Evolutionary conservation across 2,329 filamentous ascomycete species (phyloP).

Genomic region (Fusarium sororula): DNA sequence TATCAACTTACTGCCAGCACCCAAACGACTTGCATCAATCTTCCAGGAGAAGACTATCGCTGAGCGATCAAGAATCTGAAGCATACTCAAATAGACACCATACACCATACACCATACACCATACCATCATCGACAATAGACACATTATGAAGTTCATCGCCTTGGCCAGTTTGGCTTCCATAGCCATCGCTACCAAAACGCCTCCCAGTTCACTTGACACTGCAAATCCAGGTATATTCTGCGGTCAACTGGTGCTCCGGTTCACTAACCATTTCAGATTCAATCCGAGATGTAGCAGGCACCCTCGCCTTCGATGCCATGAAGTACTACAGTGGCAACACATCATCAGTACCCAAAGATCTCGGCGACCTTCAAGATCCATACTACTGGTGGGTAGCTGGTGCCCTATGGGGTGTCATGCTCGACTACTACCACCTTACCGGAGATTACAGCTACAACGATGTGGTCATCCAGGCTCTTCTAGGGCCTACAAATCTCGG

Average conservation of each 20-base stretch:
- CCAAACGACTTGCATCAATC: neutral
- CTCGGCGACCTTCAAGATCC: constrained; percentile 71
- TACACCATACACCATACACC: neutral
- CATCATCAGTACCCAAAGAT: constrained; percentile 59
- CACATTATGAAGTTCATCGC: constrained; percentile 29
- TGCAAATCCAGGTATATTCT: constrained; percentile 25
- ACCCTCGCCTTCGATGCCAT: constrained; percentile 69
- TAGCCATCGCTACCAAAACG: constrained; percentile 26
- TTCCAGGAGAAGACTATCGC: constrained; percentile 22
- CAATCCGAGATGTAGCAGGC: constrained; percentile 68
- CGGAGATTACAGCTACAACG: constrained; percentile 68
- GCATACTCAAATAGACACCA: neutral
- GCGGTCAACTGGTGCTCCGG: neutral
- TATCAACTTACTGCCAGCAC: neutral
- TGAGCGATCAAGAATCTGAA: constrained; percentile 5
- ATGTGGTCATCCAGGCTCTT: constrained; percentile 66
- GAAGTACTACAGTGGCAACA: constrained; percentile 71
- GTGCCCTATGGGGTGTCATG: constrained; percentile 73
- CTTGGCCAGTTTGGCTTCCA: constrained; percentile 24
- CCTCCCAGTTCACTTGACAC: constrained; percentile 34
- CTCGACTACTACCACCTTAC: constrained; percentile 76
- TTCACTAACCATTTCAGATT: constrained; percentile 54
- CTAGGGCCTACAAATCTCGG: constrained; percentile 65
- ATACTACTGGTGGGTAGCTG: constrained; percentile 75
- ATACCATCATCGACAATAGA: neutral